Conservation (phyloP, 169 alveolate genomes). For the Eimeria praecox region DNA sequence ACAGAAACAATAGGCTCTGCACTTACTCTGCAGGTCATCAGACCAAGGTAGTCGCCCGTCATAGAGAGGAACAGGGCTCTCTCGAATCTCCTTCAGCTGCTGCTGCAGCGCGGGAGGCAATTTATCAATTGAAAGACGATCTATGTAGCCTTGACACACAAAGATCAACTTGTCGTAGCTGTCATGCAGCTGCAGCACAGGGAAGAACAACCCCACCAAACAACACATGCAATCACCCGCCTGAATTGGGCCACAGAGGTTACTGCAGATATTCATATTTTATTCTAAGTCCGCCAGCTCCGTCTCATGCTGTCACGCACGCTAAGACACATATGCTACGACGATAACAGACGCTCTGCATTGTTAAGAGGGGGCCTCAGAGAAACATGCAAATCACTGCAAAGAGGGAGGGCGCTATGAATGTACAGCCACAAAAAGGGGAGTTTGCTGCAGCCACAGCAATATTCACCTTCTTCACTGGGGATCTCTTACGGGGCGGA, state of each 20-base stretch:
- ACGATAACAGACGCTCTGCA: not conserved
- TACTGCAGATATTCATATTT: not conserved
- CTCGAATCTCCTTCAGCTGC: conserved; percentile 40
- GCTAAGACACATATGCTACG: not conserved
- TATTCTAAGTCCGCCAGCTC: not conserved
- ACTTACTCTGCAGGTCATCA: conserved; percentile 71
- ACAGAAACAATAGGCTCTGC: not conserved
- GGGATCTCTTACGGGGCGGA: conserved; percentile 80
- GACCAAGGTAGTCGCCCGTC: conserved; percentile 76
- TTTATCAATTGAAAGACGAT: conserved; percentile 28
- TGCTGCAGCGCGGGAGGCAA: conserved; percentile 65
- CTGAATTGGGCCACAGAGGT: not conserved
- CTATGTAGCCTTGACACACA: conserved; percentile 82
- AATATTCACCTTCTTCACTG: conserved; percentile 69
- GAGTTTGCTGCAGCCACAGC: not conserved
- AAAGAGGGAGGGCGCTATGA: not conserved
- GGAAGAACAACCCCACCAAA: not conserved
- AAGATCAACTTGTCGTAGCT: conserved; percentile 78
- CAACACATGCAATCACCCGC: not conserved
- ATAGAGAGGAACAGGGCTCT: conserved; percentile 57
- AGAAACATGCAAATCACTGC: not conserved
- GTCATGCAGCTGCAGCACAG: conserved; percentile 76
- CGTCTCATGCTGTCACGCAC: not conserved
- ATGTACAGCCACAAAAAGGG: not conserved
- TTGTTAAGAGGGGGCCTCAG: not conserved